Base-by-base conservation (phyloP, 2,329 filamentous ascomycete species). In the Blastomyces percursus region DNA sequence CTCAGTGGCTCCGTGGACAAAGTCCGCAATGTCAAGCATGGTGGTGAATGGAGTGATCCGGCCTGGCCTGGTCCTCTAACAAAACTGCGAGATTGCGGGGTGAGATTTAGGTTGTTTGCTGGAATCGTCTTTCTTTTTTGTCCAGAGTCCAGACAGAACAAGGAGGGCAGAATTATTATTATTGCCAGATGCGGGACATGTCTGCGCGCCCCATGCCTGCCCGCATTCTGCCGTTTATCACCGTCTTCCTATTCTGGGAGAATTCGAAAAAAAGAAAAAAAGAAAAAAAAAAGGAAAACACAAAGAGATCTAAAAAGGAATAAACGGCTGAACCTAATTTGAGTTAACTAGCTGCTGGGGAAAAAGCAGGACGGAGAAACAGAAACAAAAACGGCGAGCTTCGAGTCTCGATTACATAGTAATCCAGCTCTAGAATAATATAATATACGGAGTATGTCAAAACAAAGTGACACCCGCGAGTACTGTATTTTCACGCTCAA, bases 1-100 rank as follows among this genome's bases (percentile, higher is more conserved):
- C 19, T 91, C 90, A 78, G 97, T 86, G 69, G 94, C 94, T 68
- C 93, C 94, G 70, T 91, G 89, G 71, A 93, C 87, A 74, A 93
- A 91, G 73, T 92, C 89, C 69, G 84, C 81, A 62, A 91, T 81
- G 79, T 92, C 89, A 68, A 91, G 81, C 88, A 91, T 91, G 52
- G 21, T n/a, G n/a, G n/a, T 30, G 54, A 35, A 56, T 35, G 14
- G 14, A 35, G 4, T 11, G 14, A 30, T 32, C 30, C 30, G 30
- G 30, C 2, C 30, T 32, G 30, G 30, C 30, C 4, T 32, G 30
- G 30, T 32, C 30, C 30, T 32, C 7, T 32, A 40, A 40, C 38
- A 12, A 40, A 40, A 40, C 38, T 2, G 38, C 16, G 38, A 40
- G 38, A n/a, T 12, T 40, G 9, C 30, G 50, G 12, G n/a, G 48